These are phyloP conservation scores for Camelina sativa DNA, from an alignment of 345 rosid genomes.

Conservation along the genomic window DNA sequence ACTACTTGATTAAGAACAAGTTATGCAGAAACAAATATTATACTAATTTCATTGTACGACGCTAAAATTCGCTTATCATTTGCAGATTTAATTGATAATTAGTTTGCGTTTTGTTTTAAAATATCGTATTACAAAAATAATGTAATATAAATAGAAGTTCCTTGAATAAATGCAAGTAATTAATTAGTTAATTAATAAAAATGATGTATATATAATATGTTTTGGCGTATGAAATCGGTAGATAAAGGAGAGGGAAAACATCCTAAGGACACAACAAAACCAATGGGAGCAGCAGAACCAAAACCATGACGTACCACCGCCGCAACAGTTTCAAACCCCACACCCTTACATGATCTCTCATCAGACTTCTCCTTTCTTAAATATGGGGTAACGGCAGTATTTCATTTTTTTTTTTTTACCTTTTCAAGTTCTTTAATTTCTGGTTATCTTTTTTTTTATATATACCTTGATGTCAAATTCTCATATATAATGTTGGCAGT, in stretches of 20 bases:
- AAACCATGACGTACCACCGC: conserved; percentile 44
- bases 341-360: conserved; percentile 48
- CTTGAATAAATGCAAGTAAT: background rate
- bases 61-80: background rate
- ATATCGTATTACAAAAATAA: background rate
- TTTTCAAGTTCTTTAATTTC: background rate
- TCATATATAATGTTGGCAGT: background rate
- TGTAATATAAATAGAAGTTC: background rate
- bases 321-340: conserved; percentile 50
- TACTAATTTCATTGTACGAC: background rate
- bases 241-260: conserved; percentile 64
- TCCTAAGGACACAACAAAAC: conserved; percentile 45
- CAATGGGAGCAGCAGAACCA: conserved; percentile 58
- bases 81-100: background rate
- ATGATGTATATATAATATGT: background rate
- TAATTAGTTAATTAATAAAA: background rate
- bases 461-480: background rate
- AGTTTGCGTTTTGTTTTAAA: conserved; percentile 1
- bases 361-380: conserved; percentile 52
- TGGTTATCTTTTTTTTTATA: background rate
- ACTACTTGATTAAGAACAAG: background rate
- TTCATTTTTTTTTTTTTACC: background rate
- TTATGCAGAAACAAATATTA: background rate
- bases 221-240: conserved; percentile 28
- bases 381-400: conserved; percentile 50